Evolutionary conservation across 192 early-diverging fungal genomes (phyloP).

Genomic region (Linnemannia elongata): DNA sequence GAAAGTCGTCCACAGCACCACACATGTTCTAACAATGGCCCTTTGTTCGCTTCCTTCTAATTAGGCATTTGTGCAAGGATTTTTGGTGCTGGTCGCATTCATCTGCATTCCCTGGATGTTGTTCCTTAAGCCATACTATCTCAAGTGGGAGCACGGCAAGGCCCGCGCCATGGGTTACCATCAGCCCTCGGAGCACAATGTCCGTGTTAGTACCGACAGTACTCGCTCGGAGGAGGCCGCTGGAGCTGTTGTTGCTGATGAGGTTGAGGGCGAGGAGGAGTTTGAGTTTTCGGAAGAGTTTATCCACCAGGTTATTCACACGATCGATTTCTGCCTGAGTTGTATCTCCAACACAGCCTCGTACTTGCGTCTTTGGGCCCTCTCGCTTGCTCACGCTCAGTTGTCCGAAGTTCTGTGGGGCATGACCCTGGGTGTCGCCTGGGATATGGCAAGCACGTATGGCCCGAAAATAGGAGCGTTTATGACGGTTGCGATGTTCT

Average conservation of each 20-base stretch:
- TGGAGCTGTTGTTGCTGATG: constrained; percentile 73
- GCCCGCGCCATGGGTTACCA: constrained; percentile 83
- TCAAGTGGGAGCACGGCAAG: constrained; percentile 86
- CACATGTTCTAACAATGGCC: background rate
- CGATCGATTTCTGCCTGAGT: constrained; percentile 97
- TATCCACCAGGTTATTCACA: constrained; percentile 99
- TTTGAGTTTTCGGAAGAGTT: constrained; percentile 98
- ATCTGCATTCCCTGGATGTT: constrained; percentile 98
- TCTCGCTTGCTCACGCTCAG: constrained; percentile 98
- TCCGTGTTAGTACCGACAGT: constrained; percentile 59
- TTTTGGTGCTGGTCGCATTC: constrained; percentile 86
- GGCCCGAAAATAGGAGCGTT: too few relatives aligned
- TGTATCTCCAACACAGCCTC: constrained; percentile 99
- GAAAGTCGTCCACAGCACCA: background rate
- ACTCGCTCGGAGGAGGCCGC: constrained; percentile 57
- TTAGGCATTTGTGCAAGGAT: constrained; percentile 78
- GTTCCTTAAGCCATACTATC: constrained; percentile 89
- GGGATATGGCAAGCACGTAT: too few relatives aligned
- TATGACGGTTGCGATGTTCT: constrained; percentile 83
- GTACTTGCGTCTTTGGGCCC: constrained; percentile 98
- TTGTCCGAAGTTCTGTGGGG: constrained; percentile 97
- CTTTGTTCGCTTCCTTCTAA: background rate
- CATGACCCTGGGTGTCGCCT: constrained; percentile 84
- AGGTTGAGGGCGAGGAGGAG: constrained; percentile 71
- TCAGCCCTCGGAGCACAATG: constrained; percentile 63